These are phyloP conservation scores for Epichloe amarillans DNA, from an alignment of 2,329 filamentous ascomycete species.

Conservation along the genomic window DNA sequence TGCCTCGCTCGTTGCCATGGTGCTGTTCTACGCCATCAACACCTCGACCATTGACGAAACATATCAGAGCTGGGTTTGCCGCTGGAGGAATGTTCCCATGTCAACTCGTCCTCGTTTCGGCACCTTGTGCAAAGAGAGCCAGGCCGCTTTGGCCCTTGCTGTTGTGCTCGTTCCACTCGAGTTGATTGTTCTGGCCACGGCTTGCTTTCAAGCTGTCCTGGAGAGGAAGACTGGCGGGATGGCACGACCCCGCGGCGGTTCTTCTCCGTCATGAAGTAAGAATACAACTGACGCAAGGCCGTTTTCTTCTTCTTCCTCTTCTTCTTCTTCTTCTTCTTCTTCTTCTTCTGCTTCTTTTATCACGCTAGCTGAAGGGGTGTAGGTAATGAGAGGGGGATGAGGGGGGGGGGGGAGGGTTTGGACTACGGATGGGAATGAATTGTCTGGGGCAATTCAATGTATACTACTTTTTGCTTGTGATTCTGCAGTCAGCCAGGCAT, in stretches of 20 bases:
- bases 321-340: too few species aligned
- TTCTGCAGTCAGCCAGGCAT: neutral
- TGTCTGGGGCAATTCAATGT: neutral
- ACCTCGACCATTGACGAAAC: constrained; percentile 38
- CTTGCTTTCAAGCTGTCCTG: constrained; percentile 30
- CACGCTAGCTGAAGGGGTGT: too few species aligned
- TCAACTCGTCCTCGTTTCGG: constrained; percentile 38
- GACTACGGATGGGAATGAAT: neutral
- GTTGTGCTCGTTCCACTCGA: constrained; percentile 45
- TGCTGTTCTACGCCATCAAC: constrained; percentile 45
- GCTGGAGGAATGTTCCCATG: constrained; percentile 44
- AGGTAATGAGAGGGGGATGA: too few species aligned
- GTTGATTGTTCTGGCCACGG: constrained; percentile 31
- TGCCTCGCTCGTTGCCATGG: constrained; percentile 36
- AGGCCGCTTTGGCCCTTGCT: constrained; percentile 38
- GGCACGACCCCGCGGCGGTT: constrained; percentile 20
- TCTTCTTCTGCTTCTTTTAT: too few species aligned
- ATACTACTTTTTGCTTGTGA: neutral
- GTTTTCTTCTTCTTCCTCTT: too few species aligned
- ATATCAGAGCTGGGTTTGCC: constrained; percentile 49
- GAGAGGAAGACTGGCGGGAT: constrained; percentile 25
- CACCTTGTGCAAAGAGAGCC: constrained; percentile 42
- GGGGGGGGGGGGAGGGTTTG: neutral
- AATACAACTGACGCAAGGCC: too few species aligned
- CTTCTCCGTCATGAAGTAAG: constrained; percentile 11